phyloP scores from a whole-genome alignment of 345 rosid genomes.

The Citrus mangshanensis region DNA sequence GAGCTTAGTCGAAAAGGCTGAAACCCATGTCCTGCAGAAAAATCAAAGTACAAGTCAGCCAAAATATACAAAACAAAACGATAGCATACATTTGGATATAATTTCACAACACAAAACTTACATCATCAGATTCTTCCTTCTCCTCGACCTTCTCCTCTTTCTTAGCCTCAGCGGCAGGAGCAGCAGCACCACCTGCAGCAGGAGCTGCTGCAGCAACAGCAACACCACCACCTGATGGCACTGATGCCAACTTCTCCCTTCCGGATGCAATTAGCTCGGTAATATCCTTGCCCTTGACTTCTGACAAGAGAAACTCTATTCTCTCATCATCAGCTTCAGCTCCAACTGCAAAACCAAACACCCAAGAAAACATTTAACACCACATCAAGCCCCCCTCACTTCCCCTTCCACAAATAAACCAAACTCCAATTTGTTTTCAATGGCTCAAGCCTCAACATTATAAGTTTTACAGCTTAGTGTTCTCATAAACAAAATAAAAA shows the following conservation, averaged over 20 bases:
- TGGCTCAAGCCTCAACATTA: not conserved
- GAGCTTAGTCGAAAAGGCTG: conserved; percentile 67
- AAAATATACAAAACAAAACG: not conserved
- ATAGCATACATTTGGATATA: not conserved
- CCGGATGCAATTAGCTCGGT: conserved; percentile 69
- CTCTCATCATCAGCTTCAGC: conserved; percentile 63
- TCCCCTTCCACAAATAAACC: not conserved
- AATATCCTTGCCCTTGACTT: conserved; percentile 60
- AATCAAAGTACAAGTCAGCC: not conserved
- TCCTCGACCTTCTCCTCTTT: conserved; percentile 76
- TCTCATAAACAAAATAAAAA: no score
- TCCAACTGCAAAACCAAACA: conserved; percentile 45
- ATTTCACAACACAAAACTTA: conserved; percentile 19
- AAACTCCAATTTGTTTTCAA: not conserved
- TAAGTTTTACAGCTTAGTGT: not conserved
- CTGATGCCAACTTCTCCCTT: conserved; percentile 73
- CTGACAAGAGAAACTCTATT: conserved; percentile 49
- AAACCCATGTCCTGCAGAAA: conserved; percentile 75
- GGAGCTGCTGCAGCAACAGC: conserved; percentile 41
- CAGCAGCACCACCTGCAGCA: conserved; percentile 36
- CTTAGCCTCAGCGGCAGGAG: conserved; percentile 54
- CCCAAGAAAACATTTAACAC: not conserved
- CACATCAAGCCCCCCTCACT: not conserved
- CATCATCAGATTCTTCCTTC: conserved; percentile 81
- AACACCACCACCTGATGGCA: conserved; percentile 64